Conservation (phyloP, 2,329 filamentous ascomycete species). For the Aspergillus fumigatus region DNA sequence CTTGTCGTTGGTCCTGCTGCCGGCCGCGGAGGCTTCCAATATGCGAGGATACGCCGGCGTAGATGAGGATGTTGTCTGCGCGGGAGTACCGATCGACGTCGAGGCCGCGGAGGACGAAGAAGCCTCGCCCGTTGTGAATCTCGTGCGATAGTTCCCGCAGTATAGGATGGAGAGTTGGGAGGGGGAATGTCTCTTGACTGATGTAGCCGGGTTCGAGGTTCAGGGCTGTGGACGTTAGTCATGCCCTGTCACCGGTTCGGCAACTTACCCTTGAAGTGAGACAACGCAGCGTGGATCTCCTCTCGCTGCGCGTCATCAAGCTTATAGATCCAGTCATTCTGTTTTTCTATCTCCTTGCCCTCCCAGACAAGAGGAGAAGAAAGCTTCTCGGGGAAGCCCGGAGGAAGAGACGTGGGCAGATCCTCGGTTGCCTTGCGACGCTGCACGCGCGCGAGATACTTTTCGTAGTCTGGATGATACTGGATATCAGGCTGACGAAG, state of each 20-base stretch:
- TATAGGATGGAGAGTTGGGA: conserved; percentile 32
- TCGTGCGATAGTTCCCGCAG: conserved; percentile 34
- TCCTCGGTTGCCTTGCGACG: conserved; percentile 18
- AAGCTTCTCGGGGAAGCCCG: conserved; percentile 39
- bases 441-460: conserved; percentile 19
- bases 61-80: conserved; percentile 40
- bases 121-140: conserved; percentile 41
- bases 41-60: conserved; percentile 41
- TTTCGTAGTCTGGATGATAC: conserved; percentile 24
- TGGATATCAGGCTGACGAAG: conserved; percentile 27
- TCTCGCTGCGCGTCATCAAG: conserved; percentile 35
- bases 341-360: conserved; percentile 32
- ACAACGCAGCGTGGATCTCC: conserved; percentile 41
- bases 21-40: conserved; percentile 37
- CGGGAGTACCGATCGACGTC: conserved; percentile 33
- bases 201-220: conserved; percentile 36
- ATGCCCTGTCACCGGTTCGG: neutral
- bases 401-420: conserved; percentile 28
- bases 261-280: conserved; percentile 37
- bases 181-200: conserved; percentile 42
- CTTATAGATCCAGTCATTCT: conserved; percentile 40
- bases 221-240: conserved; percentile 23
- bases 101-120: conserved; percentile 43
- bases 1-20: conserved; percentile 36
- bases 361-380: conserved; percentile 46